Evolutionary conservation across 176 grass and related monocot genomes (phyloP), one percentile per base, ranked within the genome.

Genomic region (Alloteropsis semialata): DNA sequence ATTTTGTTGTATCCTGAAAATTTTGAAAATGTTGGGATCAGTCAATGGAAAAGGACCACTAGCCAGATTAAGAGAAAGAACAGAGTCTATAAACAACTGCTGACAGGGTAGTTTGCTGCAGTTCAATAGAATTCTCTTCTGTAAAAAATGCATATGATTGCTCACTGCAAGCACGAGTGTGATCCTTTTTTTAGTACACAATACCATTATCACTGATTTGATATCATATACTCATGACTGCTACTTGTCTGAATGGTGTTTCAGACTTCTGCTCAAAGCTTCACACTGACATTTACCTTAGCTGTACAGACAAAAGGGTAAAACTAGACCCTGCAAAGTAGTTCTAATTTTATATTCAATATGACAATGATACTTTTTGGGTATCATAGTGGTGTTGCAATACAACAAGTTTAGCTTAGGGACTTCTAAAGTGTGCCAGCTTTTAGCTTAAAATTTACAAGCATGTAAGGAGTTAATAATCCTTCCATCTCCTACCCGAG

Each of bases 1-100:
- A 82, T 66, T 86, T 73, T 28, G 49, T 53, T 36, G 60, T 2
- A 67, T 57, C 74, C 78, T 90, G 72, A 65, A 65, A 71, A 10
- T 55, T 17, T 65, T 0, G 54, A 59, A 55, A 69, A 59, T 0
- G 76, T 29, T 51, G 19, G 16, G 14, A 83, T 56, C 18, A 56
- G 77, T 38, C 24, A 59, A 76, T 16, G 10, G 61, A 76, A 34
- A 45, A 57, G 25, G 25, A 60, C 46, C 34, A 65, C 17, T 53
- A 72, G 18, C 27, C 19, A 78, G 19, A 65, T 65, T 39, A 78
- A 41, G 57, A 54, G 9, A 82, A 56, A 62, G 15, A 0, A 68
- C 41, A 16, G n/a, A n/a, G 16, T 13, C 61, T 50, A 69, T 10
- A 81, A 69, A 59, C 11, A 59, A 82, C 17, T 76, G 39, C 32